phyloP scores from a whole-genome alignment of 148 eudicot species.

The Limonium bicolor region DNA sequence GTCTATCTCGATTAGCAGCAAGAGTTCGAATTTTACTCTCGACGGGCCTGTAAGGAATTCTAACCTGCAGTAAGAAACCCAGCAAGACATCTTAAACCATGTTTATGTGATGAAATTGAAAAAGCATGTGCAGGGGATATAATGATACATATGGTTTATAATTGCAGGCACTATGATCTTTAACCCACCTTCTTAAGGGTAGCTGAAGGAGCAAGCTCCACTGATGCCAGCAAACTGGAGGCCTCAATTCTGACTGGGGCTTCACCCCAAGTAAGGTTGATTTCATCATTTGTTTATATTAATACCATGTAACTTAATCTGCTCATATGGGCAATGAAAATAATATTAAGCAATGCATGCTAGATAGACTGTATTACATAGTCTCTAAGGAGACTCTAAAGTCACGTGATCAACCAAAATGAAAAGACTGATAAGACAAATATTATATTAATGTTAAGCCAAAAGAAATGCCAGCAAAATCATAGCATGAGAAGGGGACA shows the following conservation, averaged over 20 bases:
- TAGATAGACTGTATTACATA: no score
- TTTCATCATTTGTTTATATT: slow-evolving; percentile 60
- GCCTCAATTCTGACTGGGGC: slow-evolving; percentile 78
- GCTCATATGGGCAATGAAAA: no score
- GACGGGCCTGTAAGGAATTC: slow-evolving; percentile 67
- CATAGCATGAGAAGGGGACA: no score
- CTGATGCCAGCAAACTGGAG: slow-evolving; percentile 65
- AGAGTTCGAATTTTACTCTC: slow-evolving; percentile 70
- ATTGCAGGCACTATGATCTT: not conserved
- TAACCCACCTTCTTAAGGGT: slow-evolving; percentile 52
- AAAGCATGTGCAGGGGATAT: not conserved
- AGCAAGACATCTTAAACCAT: not conserved
- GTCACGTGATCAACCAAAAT: no score
- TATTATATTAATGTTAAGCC: no score
- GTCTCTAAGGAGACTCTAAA: no score
- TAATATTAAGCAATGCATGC: no score
- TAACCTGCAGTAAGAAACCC: slow-evolving; percentile 31
- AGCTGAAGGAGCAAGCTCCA: slow-evolving; percentile 72
- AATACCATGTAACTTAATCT: slow-evolving; percentile 92
- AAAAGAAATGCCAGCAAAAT: no score
- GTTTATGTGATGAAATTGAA: not conserved
- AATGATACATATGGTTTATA: not conserved
- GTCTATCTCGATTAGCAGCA: slow-evolving; percentile 57
- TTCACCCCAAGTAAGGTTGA: slow-evolving; percentile 75
- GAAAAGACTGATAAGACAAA: no score